Evolutionary conservation across 768 basidiomycete genomes (phyloP).

Genomic region (Plicaturopsis crispa): DNA sequence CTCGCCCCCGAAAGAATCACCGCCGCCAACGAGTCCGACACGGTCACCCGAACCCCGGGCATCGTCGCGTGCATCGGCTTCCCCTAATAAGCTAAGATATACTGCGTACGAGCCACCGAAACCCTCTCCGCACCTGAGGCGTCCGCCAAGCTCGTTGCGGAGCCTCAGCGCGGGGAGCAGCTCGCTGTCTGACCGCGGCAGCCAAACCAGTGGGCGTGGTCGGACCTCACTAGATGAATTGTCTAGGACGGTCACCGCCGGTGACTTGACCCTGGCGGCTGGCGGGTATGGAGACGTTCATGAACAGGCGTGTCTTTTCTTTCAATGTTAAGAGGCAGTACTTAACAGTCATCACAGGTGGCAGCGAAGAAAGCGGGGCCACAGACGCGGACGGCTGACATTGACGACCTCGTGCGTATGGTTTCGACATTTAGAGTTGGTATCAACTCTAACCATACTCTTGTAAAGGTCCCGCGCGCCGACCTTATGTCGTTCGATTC

Average conservation of each 20-base stretch:
- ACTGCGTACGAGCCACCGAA: slow-evolving; percentile 62
- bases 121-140: slow-evolving; percentile 36
- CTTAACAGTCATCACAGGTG: too few species aligned
- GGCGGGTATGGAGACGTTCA: too few species aligned
- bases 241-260: slow-evolving; percentile 20
- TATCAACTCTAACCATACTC: too few species aligned
- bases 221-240: slow-evolving; percentile 16
- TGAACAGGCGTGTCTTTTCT: too few species aligned
- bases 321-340: too few species aligned
- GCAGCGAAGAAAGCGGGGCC: too few species aligned
- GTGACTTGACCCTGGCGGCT: slow-evolving; percentile 20
- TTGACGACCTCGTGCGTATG: too few species aligned
- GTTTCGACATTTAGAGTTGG: too few species aligned
- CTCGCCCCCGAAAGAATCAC: slow-evolving; percentile 4
- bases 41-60: slow-evolving; percentile 10
- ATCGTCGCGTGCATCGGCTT: slow-evolving; percentile 18
- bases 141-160: slow-evolving; percentile 20
- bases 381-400: too few species aligned
- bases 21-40: slow-evolving; percentile 6
- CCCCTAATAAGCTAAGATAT: slow-evolving; percentile 54
- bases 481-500: slow-evolving; percentile 76
- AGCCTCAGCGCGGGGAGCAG: slow-evolving; percentile 21
- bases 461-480: slow-evolving; percentile 23
- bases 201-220: slow-evolving; percentile 21
- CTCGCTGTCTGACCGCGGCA: slow-evolving; percentile 28